A percentile compares a stretch with the other conserved stretches of the same genome.
Conservation (phyloP, 2,329 filamentous ascomycete genomes). For the Ophiobolus disseminans region DNA sequence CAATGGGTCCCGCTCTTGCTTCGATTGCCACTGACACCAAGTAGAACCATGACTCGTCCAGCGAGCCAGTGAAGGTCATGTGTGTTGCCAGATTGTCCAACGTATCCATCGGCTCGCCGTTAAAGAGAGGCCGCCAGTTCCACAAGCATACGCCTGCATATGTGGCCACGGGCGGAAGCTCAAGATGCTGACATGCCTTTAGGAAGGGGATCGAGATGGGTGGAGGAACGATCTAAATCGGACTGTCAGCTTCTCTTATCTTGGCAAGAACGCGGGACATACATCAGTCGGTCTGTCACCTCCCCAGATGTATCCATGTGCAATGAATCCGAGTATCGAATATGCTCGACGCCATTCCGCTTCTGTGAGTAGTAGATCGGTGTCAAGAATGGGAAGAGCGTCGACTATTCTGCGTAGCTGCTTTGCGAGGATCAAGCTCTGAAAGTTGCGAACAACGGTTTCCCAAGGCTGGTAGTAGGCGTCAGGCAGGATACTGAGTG, state of each 20-base stretch:
- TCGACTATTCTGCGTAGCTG: conserved; percentile 82
- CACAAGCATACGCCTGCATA: conserved; percentile 92
- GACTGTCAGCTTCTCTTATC: conserved; percentile 22
- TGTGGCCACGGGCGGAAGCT: conserved; percentile 90
- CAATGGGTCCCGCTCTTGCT: conserved; percentile 83
- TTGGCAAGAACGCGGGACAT: conserved; percentile 13
- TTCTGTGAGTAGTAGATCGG: conserved; percentile 79
- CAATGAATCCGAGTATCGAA: conserved; percentile 76
- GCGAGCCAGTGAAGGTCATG: conserved; percentile 88
- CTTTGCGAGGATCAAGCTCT: conserved; percentile 83
- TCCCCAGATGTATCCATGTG: conserved; percentile 91
- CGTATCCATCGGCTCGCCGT: conserved; percentile 79
- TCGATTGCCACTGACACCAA: conserved; percentile 95
- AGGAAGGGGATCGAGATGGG: conserved; percentile 84
- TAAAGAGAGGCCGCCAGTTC: conserved; percentile 95
- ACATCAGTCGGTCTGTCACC: conserved; percentile 77
- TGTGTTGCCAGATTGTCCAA: conserved; percentile 89
- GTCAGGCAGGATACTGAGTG: conserved; percentile 81
- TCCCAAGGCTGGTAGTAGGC: conserved; percentile 97
- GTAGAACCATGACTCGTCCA: conserved; percentile 99
- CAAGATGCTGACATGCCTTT: conserved; percentile 75
- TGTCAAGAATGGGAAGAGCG: conserved; percentile 81
- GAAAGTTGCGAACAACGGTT: conserved; percentile 81
- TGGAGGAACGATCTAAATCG: conserved; percentile 69
- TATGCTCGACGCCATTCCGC: conserved; percentile 93